Evolutionary conservation across 1,284 basidiomycete species (phyloP), one percentile per base, ranked within the genome.

Genomic region (Microbotryum silenes-acaulis): DNA sequence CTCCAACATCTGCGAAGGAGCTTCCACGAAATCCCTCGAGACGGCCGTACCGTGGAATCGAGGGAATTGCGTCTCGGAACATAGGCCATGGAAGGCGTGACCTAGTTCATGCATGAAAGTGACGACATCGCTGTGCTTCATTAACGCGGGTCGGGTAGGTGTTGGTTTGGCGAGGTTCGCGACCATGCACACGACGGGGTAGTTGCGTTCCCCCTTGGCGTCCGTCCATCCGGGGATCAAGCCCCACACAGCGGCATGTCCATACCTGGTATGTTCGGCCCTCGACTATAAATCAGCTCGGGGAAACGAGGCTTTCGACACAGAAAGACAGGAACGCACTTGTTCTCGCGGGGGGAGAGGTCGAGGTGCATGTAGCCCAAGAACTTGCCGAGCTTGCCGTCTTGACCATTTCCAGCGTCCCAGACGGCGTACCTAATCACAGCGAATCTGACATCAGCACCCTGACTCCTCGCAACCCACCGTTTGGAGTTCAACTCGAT

Each of bases 1-100:
- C 76, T 92, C 90, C 63, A 91, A 78, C 89, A 91, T 91, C 76
- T 91, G 88, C 21, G 84, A 86, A 0, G 88, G 89, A 0, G 88
- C 87, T 75, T 69, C 61, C 31, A 67, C 67, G 68, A 91, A 92
- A 76, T 92, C 89, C 18, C 85, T 74, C 1, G 85, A 86, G 44
- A 89, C 87, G 49, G 81, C 56, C 8, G 67, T 72, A 8, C 88
- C 88, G 68, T 89, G 87, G 82, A 91, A 91, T 27, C 85, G 79
- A 25, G 82, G 75, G 73, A 83, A 90, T 68, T 81, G 81, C 23
- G 88, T 91, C 63, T 77, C 79, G 71, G 85, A 86, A 57, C 89
- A 76, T 54, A 91, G 75, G 1, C 85, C 86, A 72, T 91, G 89
- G 81, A 90, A 90, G 16, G 88, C 87, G 69, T 91, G 89, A 0